These are phyloP conservation scores for Boletellus sp. DNA, from an alignment of 1,284 basidiomycete genomes.

Conservation along the genomic window DNA sequence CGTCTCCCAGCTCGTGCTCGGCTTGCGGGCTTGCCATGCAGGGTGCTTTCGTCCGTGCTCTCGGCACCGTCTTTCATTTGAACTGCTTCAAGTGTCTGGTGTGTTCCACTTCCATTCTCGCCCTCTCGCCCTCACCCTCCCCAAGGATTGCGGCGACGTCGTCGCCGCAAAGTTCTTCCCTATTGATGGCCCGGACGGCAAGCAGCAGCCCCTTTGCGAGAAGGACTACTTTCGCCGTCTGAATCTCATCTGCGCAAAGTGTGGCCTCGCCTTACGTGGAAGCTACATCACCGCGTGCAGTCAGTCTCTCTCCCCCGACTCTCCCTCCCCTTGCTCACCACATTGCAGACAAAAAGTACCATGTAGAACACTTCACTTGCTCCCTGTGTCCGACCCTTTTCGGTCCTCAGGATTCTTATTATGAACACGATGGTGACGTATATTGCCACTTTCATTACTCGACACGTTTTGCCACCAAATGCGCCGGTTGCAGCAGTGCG, in stretches of 20 bases:
- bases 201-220: constrained; percentile 93
- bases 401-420: constrained; percentile 97
- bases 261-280: constrained; percentile 88
- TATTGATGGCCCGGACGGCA: constrained; percentile 82
- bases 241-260: constrained; percentile 95
- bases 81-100: constrained; percentile 98
- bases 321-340: constrained; percentile 9
- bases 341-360: constrained; percentile 89
- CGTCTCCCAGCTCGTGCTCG: constrained; percentile 54
- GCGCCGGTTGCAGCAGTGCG: constrained; percentile 96
- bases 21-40: constrained; percentile 78
- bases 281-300: constrained; percentile 99
- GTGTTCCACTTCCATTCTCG: constrained; percentile 25
- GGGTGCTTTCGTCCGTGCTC: constrained; percentile 93
- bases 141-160: constrained; percentile 91
- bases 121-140: constrained; percentile 8
- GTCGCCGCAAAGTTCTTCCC: constrained; percentile 99
- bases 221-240: constrained; percentile 96
- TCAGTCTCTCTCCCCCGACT: constrained; percentile 44
- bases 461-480: constrained; percentile 96
- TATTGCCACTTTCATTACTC: constrained; percentile 99
- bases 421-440: constrained; percentile 95
- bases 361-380: constrained; percentile 99
- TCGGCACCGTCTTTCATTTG: constrained; percentile 92
- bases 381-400: constrained; percentile 95